A percentile compares a stretch with the other conserved stretches of the same genome.
Evolutionary conservation across 768 basidiomycete genomes (phyloP).

Genomic region (Rhodosporidiobolus odoratus): DNA sequence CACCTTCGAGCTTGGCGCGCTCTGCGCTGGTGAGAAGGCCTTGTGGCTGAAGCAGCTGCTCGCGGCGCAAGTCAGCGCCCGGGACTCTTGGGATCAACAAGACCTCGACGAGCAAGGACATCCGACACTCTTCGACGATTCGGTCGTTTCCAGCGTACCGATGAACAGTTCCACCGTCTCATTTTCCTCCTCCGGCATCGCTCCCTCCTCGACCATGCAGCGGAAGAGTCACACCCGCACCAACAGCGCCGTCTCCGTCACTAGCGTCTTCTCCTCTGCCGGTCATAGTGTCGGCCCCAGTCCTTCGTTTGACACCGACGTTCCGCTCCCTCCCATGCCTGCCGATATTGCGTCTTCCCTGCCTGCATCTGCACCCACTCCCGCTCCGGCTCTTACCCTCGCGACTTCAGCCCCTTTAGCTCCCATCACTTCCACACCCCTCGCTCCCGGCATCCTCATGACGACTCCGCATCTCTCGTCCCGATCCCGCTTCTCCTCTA

Average conservation of each 20-base stretch:
- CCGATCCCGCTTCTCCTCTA: constrained; percentile 27
- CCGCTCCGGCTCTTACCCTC: neutral
- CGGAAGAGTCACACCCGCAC: constrained; percentile 22
- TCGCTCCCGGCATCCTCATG: constrained; percentile 11
- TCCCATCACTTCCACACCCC: neutral
- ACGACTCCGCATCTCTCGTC: constrained; percentile 39
- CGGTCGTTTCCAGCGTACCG: constrained; percentile 62
- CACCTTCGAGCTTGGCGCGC: constrained; percentile 77
- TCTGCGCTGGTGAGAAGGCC: constrained; percentile 75
- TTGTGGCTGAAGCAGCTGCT: constrained; percentile 74
- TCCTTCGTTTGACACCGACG: neutral
- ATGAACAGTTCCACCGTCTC: constrained; percentile 43
- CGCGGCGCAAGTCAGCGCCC: constrained; percentile 48
- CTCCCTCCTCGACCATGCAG: neutral
- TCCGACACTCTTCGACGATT: constrained; percentile 54
- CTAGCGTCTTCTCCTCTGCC: neutral
- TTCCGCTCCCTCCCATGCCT: neutral
- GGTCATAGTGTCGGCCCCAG: neutral
- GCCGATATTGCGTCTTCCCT: neutral
- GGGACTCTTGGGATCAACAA: constrained; percentile 16
- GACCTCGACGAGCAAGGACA: constrained; percentile 33
- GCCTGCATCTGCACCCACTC: neutral
- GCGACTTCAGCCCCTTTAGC: neutral
- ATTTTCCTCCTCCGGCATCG: neutral
- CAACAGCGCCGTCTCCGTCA: constrained; percentile 15